phyloP scores from a whole-genome alignment of 2,329 filamentous ascomycete species.

The Epichloe bromicola region DNA sequence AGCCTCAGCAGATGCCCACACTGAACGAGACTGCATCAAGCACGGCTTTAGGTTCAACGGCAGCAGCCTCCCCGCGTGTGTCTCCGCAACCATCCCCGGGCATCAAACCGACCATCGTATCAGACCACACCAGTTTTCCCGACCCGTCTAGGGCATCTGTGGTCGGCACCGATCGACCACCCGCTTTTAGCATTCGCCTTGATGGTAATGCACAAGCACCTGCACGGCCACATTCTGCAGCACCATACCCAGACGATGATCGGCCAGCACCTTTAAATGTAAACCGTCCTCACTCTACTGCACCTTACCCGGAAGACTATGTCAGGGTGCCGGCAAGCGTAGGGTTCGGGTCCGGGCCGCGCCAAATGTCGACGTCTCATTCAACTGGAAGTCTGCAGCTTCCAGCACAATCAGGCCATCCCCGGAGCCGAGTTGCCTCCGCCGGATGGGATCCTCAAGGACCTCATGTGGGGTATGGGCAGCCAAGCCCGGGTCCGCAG shows the following conservation, averaged over 20 bases:
- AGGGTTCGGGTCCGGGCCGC: conserved; percentile 26
- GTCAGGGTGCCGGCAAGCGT: conserved; percentile 20
- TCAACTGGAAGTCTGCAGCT: conserved; percentile 34
- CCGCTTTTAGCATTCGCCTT: conserved; percentile 40
- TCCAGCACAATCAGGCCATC: conserved; percentile 14
- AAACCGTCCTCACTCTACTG: conserved; percentile 31
- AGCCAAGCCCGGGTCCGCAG: conserved; percentile 23
- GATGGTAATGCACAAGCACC: conserved; percentile 18
- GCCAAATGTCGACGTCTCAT: conserved; percentile 28
- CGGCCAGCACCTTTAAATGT: conserved; percentile 36
- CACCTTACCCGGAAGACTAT: conserved; percentile 43
- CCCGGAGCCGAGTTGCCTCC: conserved; percentile 29
- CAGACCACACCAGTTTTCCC: conserved; percentile 30
- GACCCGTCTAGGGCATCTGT: conserved; percentile 31
- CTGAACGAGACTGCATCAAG: conserved; percentile 28
- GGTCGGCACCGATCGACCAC: conserved; percentile 24
- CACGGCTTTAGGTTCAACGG: conserved; percentile 13
- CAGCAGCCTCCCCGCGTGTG: conserved; percentile 19
- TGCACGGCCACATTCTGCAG: conserved; percentile 39
- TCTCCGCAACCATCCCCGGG: conserved; percentile 31
- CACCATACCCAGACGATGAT: conserved; percentile 61
- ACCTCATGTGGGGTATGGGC: conserved; percentile 25
- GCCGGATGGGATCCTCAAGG: conserved; percentile 32
- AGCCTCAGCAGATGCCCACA: conserved; percentile 35
- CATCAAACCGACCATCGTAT: conserved; percentile 23